These are phyloP conservation scores for Penicillium sp. DNA, from an alignment of 2,329 filamentous ascomycete genomes.

Conservation along the genomic window DNA sequence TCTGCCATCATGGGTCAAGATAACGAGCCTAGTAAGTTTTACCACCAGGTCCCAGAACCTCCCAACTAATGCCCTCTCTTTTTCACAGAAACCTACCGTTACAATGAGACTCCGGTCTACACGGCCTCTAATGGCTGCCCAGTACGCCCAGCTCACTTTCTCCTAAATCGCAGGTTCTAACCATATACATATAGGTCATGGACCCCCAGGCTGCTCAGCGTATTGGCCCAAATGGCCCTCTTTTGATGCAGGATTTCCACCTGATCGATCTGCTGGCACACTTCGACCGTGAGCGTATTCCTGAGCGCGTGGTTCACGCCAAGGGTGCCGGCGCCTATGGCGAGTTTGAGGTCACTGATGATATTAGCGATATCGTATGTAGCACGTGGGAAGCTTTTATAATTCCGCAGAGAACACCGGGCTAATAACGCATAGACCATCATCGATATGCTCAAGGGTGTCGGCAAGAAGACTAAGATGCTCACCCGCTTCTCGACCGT, in stretches of 20 bases:
- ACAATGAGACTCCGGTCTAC: conserved; percentile 59
- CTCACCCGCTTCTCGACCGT: conserved; percentile 72
- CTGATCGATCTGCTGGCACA: conserved; percentile 59
- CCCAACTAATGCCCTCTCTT: background rate
- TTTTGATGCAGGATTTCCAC: conserved; percentile 65
- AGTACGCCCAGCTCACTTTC: conserved; percentile 16
- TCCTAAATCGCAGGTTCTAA: background rate
- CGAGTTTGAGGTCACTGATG: conserved; percentile 47
- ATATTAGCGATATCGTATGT: conserved; percentile 49
- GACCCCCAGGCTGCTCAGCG: conserved; percentile 55
- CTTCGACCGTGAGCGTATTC: conserved; percentile 43
- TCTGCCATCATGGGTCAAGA: conserved; percentile 37
- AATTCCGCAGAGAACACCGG: background rate
- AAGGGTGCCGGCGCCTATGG: conserved; percentile 45
- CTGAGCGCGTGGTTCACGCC: conserved; percentile 45
- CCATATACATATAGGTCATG: conserved; percentile 40
- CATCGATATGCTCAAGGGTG: conserved; percentile 52
- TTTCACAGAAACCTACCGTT: conserved; percentile 45
- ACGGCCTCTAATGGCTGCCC: conserved; percentile 61
- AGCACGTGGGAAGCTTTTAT: background rate
- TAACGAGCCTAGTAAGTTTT: conserved; percentile 32
- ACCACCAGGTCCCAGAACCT: background rate
- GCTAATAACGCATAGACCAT: conserved; percentile 29
- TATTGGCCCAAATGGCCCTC: conserved; percentile 56
- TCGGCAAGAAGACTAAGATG: conserved; percentile 67